Evolutionary conservation across 176 grass and related monocot species (phyloP), one percentile per base, ranked within the genome.

Genomic region (Pontederia paniculata): DNA sequence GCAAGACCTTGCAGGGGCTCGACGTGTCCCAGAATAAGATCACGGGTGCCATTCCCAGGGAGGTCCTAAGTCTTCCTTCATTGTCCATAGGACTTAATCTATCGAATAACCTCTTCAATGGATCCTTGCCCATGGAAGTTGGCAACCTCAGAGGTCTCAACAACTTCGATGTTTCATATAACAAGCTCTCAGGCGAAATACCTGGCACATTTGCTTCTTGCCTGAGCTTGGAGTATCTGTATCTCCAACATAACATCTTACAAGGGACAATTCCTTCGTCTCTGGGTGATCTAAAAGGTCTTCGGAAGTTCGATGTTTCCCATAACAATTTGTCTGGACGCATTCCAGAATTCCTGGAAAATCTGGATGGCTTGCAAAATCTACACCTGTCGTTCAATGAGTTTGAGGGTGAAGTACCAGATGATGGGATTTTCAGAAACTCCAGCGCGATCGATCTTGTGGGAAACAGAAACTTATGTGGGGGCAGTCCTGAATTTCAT

Each of bases 321-420:
- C 48, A 13, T 14, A 86, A 81, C 71, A 81, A 81, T 12, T 41
- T 86, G 7, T 74, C 65, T 0, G 84, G 84, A 14, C 4, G 31
- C 41, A 68, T 84, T 9, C 81, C 81, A 4, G 48, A 62, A 0
- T 75, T 75, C 25, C 71, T 80, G 0, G 17, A 17, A 7, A 18
- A 48, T 1, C 71, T 76, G 0, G 60, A 0, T 0, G 49, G 9
- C 31, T 4, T 85, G 21, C 44, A 55, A 12, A 17, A 68, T 54
- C 68, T 85, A 10, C 73, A 85, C 21, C 55, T 85, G 2, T 70
- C 77, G 2, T 85, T 80, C 62, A 85, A 85, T 19, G 58, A 85
- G 20, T 17, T 85, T 0, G 73, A 76, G 2, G 82, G 77, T 15
- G 68, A 44, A 13, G 58, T 85, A 16, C 82, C 73, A 55, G 16